phyloP scores from a whole-genome alignment of 1,284 basidiomycete genomes.

The Exobasidium cylindrosporum region DNA sequence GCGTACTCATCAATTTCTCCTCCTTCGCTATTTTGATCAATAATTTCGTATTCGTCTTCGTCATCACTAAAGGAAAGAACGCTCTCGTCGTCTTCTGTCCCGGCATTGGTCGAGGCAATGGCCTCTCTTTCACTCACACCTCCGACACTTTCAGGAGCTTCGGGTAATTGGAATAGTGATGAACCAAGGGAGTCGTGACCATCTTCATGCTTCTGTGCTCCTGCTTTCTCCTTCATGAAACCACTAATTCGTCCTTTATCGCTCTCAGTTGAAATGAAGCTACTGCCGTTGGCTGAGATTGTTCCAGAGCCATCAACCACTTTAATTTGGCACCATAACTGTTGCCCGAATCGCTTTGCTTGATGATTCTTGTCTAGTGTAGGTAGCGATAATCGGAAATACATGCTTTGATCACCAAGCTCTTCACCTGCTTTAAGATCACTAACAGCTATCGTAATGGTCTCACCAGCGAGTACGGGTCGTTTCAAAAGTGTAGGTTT shows the following conservation, averaged over 20 bases:
- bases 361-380: neutral
- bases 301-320: neutral
- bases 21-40: conserved; percentile 1
- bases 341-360: neutral
- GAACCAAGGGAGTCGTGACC: neutral
- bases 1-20: neutral
- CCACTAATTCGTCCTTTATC: neutral
- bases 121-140: neutral
- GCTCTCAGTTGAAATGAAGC: neutral
- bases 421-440: neutral
- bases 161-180: neutral
- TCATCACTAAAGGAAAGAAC: neutral
- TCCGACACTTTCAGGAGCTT: neutral
- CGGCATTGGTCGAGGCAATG: neutral
- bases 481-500: neutral
- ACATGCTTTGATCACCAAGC: neutral
- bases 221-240: too few relatives aligned
- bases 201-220: neutral
- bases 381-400: neutral
- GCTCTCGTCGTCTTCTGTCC: neutral
- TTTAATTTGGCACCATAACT: neutral
- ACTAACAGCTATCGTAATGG: neutral
- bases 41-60: conserved; percentile 2
- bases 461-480: neutral
- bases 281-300: neutral